phyloP scores from a whole-genome alignment of 257 asterid genomes.

The Oldenlandia corymbosa region DNA sequence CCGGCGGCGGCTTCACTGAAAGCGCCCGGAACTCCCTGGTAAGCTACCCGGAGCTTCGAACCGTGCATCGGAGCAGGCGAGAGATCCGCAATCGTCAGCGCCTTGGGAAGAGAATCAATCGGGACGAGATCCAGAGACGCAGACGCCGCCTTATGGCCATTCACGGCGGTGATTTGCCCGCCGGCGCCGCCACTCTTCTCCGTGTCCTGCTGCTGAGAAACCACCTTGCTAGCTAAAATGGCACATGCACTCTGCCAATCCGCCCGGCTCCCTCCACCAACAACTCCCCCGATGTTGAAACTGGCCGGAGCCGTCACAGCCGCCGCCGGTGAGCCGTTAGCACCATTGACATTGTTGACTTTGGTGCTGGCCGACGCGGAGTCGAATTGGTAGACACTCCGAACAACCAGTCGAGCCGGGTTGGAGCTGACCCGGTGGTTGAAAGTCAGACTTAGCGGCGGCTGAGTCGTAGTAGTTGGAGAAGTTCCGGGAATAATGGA shows the following conservation, averaged over 20 bases:
- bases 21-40: slow-evolving; percentile 92
- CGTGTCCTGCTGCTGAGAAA: slow-evolving; percentile 66
- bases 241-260: slow-evolving; percentile 98
- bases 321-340: slow-evolving; percentile 6
- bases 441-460: slow-evolving; percentile 16
- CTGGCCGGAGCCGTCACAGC: slow-evolving; percentile 11
- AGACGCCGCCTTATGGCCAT: slow-evolving; percentile 59
- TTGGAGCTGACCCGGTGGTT: slow-evolving; percentile 19
- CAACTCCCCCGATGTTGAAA: slow-evolving; percentile 26
- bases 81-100: slow-evolving; percentile 59
- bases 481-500: slow-evolving; percentile 23
- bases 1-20: slow-evolving; percentile 91
- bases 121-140: slow-evolving; percentile 61
- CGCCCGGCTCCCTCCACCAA: slow-evolving; percentile 54
- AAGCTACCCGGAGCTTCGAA: slow-evolving; percentile 67
- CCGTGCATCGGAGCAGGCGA: slow-evolving; percentile 95
- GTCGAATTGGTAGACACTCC: slow-evolving; percentile 3
- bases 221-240: slow-evolving; percentile 78
- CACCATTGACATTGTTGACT: neutral
- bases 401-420: slow-evolving; percentile 13
- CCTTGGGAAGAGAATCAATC: slow-evolving; percentile 42
- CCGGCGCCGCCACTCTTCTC: slow-evolving; percentile 46
- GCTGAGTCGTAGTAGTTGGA: neutral
- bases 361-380: slow-evolving; percentile 18
- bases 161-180: slow-evolving; percentile 53